Base-by-base conservation (phyloP, 139 green algal genomes). In the Chlamydomonas sphaeroides region DNA sequence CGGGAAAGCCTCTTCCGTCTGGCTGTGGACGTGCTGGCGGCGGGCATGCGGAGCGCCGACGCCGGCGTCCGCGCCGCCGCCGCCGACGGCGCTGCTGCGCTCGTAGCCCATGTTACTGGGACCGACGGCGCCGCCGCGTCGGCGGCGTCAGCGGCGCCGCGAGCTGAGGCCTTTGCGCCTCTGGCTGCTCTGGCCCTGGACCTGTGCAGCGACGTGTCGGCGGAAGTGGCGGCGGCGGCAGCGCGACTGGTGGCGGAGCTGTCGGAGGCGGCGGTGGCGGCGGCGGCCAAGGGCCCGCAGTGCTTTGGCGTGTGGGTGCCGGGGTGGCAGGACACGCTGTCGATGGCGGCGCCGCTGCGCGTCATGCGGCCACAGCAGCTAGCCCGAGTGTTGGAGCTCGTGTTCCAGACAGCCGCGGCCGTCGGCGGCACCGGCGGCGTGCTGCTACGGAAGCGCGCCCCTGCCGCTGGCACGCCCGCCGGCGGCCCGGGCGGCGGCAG, bases 331-430 rank as follows among this genome's bases (percentile, higher is more conserved):
- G 48, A 59, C 63, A 26, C 32, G 26, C 51, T 80, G 59, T 85
- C 85, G 14, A 36, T 88, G 63, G 72, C 87, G 72, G 86, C 75
- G 2, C 86, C 86, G 79, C 63, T 51, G 26, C n/a, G 48, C 14
- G 28, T 7, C 15, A 30, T 69, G 10, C 76, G 80, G 23, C 79
- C 81, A 1, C 45, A 70, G 8, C 90, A 95, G 73, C 82, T 95
- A 39, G 49, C 85, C 3, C 69, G 84, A 45, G 68, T 95, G 63
- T 84, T 94, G 61, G 87, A 93, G 41, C 35, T 81, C 39, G 35
- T 87, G 65, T 84, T 92, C 36, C 78, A 83, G 65, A 38, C 39
- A 1, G 65, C 33, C 51, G 11, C 53, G 30, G 21, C 42, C 48
- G 28, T 41, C 30, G 23, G 68, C 66, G 33, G 36, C 57, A 17